These are phyloP conservation scores for Podila horticola DNA, from an alignment of 192 early-diverging fungal genomes.

Conservation along the genomic window DNA sequence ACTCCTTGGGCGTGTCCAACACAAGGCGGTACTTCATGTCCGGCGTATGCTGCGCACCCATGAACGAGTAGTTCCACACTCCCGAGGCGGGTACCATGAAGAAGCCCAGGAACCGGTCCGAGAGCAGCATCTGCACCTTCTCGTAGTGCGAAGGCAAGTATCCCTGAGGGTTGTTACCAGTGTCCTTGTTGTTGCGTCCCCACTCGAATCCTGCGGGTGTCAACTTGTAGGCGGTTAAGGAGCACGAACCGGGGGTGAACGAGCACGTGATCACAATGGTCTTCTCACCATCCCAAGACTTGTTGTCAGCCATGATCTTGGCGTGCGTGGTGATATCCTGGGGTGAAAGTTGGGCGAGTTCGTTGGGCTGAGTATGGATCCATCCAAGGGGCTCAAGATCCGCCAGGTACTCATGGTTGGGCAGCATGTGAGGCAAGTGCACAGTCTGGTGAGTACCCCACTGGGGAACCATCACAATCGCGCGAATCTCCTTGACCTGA, in stretches of 20 bases:
- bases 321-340: constrained; percentile 94
- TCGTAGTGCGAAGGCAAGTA: constrained; percentile 92
- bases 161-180: constrained; percentile 83
- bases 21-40: constrained; percentile 94
- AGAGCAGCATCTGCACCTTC: constrained; percentile 96
- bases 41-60: constrained; percentile 91
- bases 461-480: constrained; percentile 96
- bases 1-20: constrained; percentile 94
- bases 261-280: constrained; percentile 92
- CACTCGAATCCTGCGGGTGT: constrained; percentile 98
- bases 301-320: constrained; percentile 88
- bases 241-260: constrained; percentile 99
- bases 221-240: constrained; percentile 93
- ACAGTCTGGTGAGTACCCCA: constrained; percentile 97
- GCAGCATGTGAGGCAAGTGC: constrained; percentile 87
- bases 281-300: constrained; percentile 95
- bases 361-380: constrained; percentile 98
- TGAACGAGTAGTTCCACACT: constrained; percentile 99
- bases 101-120: constrained; percentile 96
- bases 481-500: constrained; percentile 95
- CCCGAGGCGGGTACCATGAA: constrained; percentile 98
- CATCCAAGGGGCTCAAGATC: constrained; percentile 97
- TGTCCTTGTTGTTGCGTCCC: constrained; percentile 94
- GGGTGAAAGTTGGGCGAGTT: constrained; percentile 87
- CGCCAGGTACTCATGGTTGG: constrained; percentile 90